Evolutionary conservation across 73 alveolate genomes (phyloP).

Genomic region (Paramecium bursaria): DNA sequence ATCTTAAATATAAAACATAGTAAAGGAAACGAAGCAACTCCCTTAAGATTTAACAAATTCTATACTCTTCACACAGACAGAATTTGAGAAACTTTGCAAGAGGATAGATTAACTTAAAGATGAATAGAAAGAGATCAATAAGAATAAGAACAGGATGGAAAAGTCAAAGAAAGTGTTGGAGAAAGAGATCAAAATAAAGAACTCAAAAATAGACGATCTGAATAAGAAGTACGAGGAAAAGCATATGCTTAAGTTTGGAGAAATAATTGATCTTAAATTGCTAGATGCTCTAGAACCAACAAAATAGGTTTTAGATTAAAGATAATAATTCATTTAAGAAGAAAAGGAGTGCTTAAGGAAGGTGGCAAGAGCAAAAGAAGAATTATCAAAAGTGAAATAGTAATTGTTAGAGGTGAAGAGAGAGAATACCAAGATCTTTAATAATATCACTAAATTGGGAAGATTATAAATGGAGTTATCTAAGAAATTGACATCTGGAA

Average conservation of each 20-base stretch:
- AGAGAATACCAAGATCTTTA: conserved; percentile 83
- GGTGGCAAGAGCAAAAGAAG: conserved; percentile 76
- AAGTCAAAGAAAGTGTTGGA: conserved; percentile 73
- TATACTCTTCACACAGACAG: conserved; percentile 81
- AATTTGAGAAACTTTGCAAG: conserved; percentile 77
- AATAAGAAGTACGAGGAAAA: conserved; percentile 82
- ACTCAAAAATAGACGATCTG: conserved; percentile 77
- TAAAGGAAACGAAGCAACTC: conserved; percentile 5
- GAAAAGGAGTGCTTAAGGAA: conserved; percentile 68
- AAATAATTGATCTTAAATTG: conserved; percentile 81
- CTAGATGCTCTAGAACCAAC: conserved; percentile 82
- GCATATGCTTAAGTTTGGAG: conserved; percentile 90
- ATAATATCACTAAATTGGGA: conserved; percentile 79
- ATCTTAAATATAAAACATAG: conserved; percentile 76
- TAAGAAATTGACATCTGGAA: conserved; percentile 80
- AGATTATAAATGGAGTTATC: conserved; percentile 79
- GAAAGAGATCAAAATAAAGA: conserved; percentile 79
- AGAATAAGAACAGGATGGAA: conserved; percentile 71
- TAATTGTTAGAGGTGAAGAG: conserved; percentile 78
- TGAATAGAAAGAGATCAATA: conserved; percentile 78
- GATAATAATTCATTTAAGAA: conserved; percentile 70
- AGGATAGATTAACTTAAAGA: conserved; percentile 72
- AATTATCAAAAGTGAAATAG: conserved; percentile 77
- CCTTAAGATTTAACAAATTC: conserved; percentile 74
- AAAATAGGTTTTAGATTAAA: conserved; percentile 62